A percentile compares a stretch with the other conserved stretches of the same genome.
These are phyloP conservation scores for Durio zibethinus DNA, from an alignment of 345 rosid species.

Conservation along the genomic window DNA sequence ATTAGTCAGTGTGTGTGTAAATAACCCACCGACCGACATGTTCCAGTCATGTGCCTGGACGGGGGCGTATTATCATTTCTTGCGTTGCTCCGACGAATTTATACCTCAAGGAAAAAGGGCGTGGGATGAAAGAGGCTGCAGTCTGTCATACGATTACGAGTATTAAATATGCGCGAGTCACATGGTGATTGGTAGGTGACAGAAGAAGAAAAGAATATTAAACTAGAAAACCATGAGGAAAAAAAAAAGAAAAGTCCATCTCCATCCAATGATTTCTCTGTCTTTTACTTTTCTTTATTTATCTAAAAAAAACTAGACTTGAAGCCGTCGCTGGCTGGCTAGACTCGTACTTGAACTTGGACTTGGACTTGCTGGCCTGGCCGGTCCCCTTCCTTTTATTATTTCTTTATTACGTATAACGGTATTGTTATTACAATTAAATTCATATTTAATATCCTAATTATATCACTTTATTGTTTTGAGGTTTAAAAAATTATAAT, in stretches of 20 bases:
- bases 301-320: not conserved
- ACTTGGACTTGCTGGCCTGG: not conserved
- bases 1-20: not conserved
- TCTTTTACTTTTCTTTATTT: not conserved
- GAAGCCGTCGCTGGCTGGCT: not conserved
- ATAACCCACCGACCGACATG: not conserved
- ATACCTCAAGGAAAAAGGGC: not conserved
- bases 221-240: not conserved
- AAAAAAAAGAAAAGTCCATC: not conserved
- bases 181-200: not conserved
- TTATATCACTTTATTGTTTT: too few relatives aligned
- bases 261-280: not conserved
- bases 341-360: too few relatives aligned
- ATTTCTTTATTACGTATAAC: not conserved
- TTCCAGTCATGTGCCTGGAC: not conserved
- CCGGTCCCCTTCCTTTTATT: not conserved
- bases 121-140: too few relatives aligned
- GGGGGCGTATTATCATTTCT: not conserved
- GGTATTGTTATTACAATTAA: not conserved
- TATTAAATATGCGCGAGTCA: too few relatives aligned
- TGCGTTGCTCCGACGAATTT: not conserved
- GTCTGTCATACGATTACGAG: too few relatives aligned
- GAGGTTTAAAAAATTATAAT: too few relatives aligned
- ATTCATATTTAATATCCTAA: too few relatives aligned
- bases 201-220: not conserved